Evolutionary conservation across 495 filamentous ascomycete species (phyloP).

Genomic region (Lepraria neglecta): DNA sequence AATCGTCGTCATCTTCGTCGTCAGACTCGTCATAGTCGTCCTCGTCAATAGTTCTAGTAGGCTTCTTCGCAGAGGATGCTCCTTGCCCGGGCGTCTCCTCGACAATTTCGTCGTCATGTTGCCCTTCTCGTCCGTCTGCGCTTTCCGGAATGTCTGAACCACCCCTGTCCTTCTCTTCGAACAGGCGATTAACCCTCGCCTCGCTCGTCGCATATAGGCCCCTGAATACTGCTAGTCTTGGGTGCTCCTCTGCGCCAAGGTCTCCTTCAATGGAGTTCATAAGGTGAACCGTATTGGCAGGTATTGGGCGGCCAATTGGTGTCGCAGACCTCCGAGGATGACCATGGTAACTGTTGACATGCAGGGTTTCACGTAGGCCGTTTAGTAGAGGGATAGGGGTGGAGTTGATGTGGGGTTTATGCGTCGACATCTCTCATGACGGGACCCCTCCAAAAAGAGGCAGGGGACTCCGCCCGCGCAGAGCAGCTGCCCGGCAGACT

Average conservation of each 20-base stretch:
- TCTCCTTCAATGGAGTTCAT: conserved; percentile 46
- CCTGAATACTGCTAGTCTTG: conserved; percentile 54
- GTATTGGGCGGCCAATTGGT: conserved; percentile 45
- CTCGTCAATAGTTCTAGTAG: conserved; percentile 69
- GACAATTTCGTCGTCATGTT: conserved; percentile 26
- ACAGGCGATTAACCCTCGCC: conserved; percentile 52
- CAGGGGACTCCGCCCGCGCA: conserved; percentile 15
- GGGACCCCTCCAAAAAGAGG: conserved; percentile 18
- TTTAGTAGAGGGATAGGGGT: conserved; percentile 26
- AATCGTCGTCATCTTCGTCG: conserved; percentile 82
- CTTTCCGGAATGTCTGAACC: conserved; percentile 30
- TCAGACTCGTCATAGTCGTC: conserved; percentile 75
- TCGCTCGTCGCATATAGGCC: conserved; percentile 55
- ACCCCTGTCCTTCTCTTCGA: conserved; percentile 44
- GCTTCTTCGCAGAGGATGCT: conserved; percentile 48
- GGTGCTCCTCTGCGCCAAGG: conserved; percentile 56
- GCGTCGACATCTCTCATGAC: conserved; percentile 23
- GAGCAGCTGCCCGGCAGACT: conserved; percentile 15
- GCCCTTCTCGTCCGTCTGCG: conserved; percentile 36
- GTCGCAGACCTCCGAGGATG: conserved; percentile 42
- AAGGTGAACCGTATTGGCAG: conserved; percentile 43
- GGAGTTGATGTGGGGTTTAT: conserved; percentile 18
- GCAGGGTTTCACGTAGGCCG: conserved; percentile 42
- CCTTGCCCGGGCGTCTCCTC: conserved; percentile 27
- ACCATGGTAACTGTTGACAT: conserved; percentile 45